Evolutionary conservation across 441 rosid species (phyloP), one percentile per base, ranked within the genome.

Genomic region (Eutrema salsugineum): DNA sequence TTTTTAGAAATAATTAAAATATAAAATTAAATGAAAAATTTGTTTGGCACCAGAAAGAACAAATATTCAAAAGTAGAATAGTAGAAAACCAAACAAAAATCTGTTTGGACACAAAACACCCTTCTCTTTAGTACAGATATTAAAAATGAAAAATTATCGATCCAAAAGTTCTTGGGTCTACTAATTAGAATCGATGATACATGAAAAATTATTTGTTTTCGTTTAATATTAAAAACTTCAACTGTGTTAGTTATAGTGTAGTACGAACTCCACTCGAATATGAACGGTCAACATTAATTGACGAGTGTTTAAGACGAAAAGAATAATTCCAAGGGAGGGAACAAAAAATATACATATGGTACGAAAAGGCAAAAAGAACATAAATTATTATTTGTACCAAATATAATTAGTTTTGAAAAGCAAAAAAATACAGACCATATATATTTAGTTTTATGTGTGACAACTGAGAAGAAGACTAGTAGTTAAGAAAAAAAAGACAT

Each of bases 291-390:
- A 72, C 16, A 72, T 47, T 56, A 49, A 61, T 65, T 36, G 51
- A 75, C 39, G 63, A 48, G 67, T 70, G 67, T 57, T 30, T 67
- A 56, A 48, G 62, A 76, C 79, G 67, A 48, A 70, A 76, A 32
- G 76, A 76, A 76, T 54, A 62, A 44, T 35, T 58, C 66, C 27
- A 38, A 57, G 27, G 8, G 15, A 66, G 58, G 61, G 68, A 40
- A 67, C 57, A 68, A n/a, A 58, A 24, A 51, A 51, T 42, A 61
- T 54, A 36, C 30, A 54, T 35, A 68, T 53, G 46, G 59, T 54
- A 35, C 19, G 8, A 54, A 75, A 68, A 62, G 46, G 46, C 10
- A 53, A 36, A 75, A 54, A 75, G 63, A 27, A 56, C 35, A 46
- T 35, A 62, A 2, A 6, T 0, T 48, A 38, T 46, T 33, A 28